Conservation (phyloP, 1,139 yeast species). For the Blastobotrys petasosporus region DNA sequence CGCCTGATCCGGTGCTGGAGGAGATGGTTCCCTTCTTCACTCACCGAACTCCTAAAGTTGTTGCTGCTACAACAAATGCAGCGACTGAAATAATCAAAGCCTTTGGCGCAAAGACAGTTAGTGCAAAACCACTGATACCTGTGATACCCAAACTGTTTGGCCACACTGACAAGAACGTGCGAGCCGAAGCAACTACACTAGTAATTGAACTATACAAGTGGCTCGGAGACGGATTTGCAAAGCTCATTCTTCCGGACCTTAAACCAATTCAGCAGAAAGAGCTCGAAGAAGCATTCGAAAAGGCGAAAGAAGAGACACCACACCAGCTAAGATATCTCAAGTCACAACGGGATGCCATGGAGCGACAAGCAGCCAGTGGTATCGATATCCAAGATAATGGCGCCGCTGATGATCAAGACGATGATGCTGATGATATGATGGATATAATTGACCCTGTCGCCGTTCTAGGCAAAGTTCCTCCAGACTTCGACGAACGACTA, state of each 20-base stretch:
- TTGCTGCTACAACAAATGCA: slow-evolving; percentile 60
- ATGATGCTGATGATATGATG: slow-evolving; percentile 44
- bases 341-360: slow-evolving; percentile 42
- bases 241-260: slow-evolving; percentile 58
- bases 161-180: slow-evolving; percentile 83
- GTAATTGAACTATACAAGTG: slow-evolving; percentile 69
- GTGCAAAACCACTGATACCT: slow-evolving; percentile 56
- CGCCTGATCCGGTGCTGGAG: slow-evolving; percentile 62
- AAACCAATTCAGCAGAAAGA: slow-evolving; percentile 94
- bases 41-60: slow-evolving; percentile 71
- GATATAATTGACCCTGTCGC: slow-evolving; percentile 54
- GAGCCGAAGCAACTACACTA: slow-evolving; percentile 69
- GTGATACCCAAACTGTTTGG: slow-evolving; percentile 64
- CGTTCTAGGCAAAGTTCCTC: slow-evolving; percentile 60
- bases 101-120: slow-evolving; percentile 67
- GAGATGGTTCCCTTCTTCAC: slow-evolving; percentile 56
- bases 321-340: slow-evolving; percentile 54
- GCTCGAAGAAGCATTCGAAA: slow-evolving; percentile 60
- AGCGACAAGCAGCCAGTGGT: slow-evolving; percentile 24
- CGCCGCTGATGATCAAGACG: slow-evolving; percentile 28
- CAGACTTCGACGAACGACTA: slow-evolving; percentile 50
- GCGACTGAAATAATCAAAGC: slow-evolving; percentile 49
- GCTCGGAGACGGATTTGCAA: slow-evolving; percentile 63
- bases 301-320: slow-evolving; percentile 42
- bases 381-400: slow-evolving; percentile 21